Evolutionary conservation across 345 rosid genomes (phyloP), one percentile per base, ranked within the genome.

Genomic region (Gossypium australe): DNA sequence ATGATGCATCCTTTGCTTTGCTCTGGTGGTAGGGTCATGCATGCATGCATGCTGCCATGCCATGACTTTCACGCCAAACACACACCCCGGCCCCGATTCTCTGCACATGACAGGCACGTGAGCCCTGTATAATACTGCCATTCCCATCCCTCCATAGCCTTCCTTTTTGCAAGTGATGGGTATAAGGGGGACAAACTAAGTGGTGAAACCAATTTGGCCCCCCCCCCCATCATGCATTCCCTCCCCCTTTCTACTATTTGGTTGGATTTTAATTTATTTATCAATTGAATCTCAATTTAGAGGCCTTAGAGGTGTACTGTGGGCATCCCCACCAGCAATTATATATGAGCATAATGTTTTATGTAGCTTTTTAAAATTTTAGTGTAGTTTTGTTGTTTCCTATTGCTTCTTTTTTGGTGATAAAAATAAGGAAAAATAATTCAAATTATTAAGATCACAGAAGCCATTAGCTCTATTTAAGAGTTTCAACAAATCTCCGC

Each of bases 71-170:
- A 79, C 82, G 80, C 82, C 16, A 67, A 67, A 45, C 18, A 51
- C 18, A 20, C 18, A 51, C 56, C 17, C 56, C 18, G 52, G 1
- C 3, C 57, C 51, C 57, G 7, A 17, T 0, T 7, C 20, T 20
- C 9, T 66, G 45, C 80, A 66, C 77, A 22, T 75, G 70, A 61
- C 59, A 59, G 71, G 22, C 85, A 74, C 82, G 78, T 82, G 78
- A 27, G 41, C 41, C 17, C 14, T 7, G 52, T 64, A 9, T 45
- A n/a, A 63, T 16, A 17, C 17, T 52, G 48, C 47, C 68, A 64
- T 9, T 41, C 48, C n/a, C 13, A 3, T 17, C 41, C 18, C 0
- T 20, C 70, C 20, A 61, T 17, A 27, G 47, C 51, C 11, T 8
- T 22, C 17, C 63, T 20, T 71, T 18, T 18, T 4, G 63, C 52